Base-by-base conservation (phyloP, 768 basidiomycete species). In the Podaxis carcinomalis region DNA sequence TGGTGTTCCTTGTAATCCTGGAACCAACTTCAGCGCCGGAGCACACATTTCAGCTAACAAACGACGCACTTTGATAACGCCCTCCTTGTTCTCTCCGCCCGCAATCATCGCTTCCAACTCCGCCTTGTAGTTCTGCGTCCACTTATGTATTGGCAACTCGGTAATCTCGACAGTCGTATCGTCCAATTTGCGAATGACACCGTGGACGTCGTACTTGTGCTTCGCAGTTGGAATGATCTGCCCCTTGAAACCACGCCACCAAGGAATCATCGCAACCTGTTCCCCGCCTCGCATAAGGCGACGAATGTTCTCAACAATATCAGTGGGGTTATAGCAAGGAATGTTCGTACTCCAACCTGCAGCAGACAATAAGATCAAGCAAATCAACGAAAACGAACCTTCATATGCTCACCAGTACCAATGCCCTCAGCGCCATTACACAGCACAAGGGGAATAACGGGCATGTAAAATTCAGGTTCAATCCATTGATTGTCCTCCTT, bases 1-100 rank as follows among this genome's bases (percentile, higher is more conserved):
- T 97, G 95, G 69, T 98, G 89, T 70, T 98, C 97, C 74, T 93
- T 93, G 77, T 94, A 99, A 70, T 98, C 95, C 96, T 98, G 67
- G 44, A 55, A 27, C 37, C 61, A 42, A 27, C 35, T 13, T 49
- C 19, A 35, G 37, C 5, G 27, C 19, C 49, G 10, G 53, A 25
- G 5, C 21, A 3, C 39, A 56, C 9, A 51, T 44, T n/a, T 39
- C 23, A 9, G 7, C 21, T 36, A 58, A 37, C 39, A 21, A 21
- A 32, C 55, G 36, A 66, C 65, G 53, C 44, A 86, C 95, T 83
- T 96, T 97, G 76, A 97, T 81, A 19, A 82, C 71, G 2, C 90
- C 87, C 2, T 72, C 73, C 46, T 71, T 70, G n/a, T 61, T 66
- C 28, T 61, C 51, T 21, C 51, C 90, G 5, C 88, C 88, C 25